Percentiles rank a stretch among this genome's conserved stretches.
These are phyloP conservation scores for Colletotrichum sublineola DNA, from an alignment of 2,329 filamentous ascomycete genomes.

Conservation along the genomic window DNA sequence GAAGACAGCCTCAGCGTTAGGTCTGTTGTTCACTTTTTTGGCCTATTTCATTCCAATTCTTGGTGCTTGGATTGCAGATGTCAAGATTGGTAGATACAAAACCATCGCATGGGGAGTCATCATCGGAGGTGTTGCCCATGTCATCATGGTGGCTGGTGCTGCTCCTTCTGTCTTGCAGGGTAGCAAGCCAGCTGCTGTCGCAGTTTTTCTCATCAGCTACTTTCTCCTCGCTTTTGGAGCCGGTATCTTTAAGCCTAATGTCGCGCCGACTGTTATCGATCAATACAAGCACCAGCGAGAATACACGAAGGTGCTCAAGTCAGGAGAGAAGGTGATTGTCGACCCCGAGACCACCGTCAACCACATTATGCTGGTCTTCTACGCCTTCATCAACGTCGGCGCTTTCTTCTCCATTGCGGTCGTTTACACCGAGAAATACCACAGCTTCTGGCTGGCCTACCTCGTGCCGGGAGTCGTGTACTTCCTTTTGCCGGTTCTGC, in stretches of 20 bases:
- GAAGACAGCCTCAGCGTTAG: constrained; percentile 64
- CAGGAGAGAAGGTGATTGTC: constrained; percentile 75
- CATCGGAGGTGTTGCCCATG: constrained; percentile 75
- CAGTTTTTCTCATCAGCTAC: constrained; percentile 72
- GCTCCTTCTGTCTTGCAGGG: constrained; percentile 58
- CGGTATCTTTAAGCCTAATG: constrained; percentile 79
- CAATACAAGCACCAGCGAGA: constrained; percentile 62
- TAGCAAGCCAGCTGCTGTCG: constrained; percentile 63
- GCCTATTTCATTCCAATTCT: constrained; percentile 70
- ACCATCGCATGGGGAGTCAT: constrained; percentile 79
- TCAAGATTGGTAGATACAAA: constrained; percentile 77
- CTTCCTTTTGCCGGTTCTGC: constrained; percentile 68
- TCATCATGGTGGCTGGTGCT: constrained; percentile 75
- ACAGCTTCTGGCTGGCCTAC: constrained; percentile 64
- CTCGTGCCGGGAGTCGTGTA: constrained; percentile 65
- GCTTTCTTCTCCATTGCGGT: constrained; percentile 66
- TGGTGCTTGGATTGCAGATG: constrained; percentile 72
- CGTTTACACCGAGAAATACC: constrained; percentile 65
- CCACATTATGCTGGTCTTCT: constrained; percentile 76
- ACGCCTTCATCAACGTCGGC: constrained; percentile 68
- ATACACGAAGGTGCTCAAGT: constrained; percentile 62
- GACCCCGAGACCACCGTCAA: constrained; percentile 75
- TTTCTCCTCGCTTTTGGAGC: constrained; percentile 71
- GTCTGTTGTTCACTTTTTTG: constrained; percentile 68
- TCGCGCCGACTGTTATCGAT: constrained; percentile 76